Conservation (phyloP, 208 protist genomes). For the Kentomonas sorsogonicus region DNA sequence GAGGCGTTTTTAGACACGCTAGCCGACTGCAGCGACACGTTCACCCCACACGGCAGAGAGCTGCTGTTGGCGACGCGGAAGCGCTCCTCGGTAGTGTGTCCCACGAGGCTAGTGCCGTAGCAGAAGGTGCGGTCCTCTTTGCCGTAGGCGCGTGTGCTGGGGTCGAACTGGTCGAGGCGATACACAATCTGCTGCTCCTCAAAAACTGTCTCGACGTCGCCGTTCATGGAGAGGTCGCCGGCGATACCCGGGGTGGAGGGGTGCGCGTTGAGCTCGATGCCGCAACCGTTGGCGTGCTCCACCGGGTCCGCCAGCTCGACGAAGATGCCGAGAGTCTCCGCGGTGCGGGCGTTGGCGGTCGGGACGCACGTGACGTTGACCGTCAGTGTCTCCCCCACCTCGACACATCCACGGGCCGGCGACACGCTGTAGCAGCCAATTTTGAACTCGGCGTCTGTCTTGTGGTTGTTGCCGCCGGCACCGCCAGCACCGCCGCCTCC, state of each 20-base stretch:
- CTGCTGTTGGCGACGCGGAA: constrained; percentile 94
- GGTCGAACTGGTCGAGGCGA: constrained; percentile 67
- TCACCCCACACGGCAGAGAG: constrained; percentile 80
- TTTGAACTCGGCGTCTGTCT: constrained; percentile 36
- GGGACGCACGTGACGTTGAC: constrained; percentile 83
- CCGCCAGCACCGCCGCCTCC: neutral
- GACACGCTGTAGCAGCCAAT: constrained; percentile 76
- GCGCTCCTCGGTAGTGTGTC: constrained; percentile 77
- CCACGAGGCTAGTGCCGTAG: constrained; percentile 90
- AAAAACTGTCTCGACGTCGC: constrained; percentile 92
- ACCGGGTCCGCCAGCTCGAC: constrained; percentile 86
- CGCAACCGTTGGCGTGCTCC: constrained; percentile 53
- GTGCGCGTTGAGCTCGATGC: constrained; percentile 91
- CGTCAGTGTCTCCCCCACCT: constrained; percentile 43
- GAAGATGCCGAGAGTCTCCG: constrained; percentile 86
- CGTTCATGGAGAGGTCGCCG: constrained; percentile 69
- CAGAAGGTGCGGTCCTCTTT: constrained; percentile 89
- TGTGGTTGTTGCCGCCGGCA: neutral
- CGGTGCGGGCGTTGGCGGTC: constrained; percentile 30
- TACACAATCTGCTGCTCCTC: constrained; percentile 95
- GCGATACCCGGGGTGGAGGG: constrained; percentile 91
- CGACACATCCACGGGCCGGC: constrained; percentile 59
- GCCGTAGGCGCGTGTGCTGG: constrained; percentile 73
- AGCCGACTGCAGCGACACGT: constrained; percentile 60
- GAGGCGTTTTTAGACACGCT: no score